Conservation (phyloP, 768 basidiomycete genomes). For the Mycena rebaudengoi region DNA sequence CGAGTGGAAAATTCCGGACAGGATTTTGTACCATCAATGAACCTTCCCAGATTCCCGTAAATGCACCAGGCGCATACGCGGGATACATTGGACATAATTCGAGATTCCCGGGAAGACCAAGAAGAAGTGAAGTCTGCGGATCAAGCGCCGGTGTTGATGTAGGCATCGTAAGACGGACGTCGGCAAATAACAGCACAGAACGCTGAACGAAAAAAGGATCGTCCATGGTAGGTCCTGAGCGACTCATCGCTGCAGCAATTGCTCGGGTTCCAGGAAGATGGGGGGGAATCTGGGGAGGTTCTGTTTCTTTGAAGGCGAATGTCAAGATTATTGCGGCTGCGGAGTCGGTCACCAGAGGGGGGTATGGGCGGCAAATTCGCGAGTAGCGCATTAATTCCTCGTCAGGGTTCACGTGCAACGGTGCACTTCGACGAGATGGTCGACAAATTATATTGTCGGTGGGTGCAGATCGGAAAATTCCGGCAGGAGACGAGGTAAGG, state of each 20-base stretch:
- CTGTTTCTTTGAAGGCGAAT: conserved; percentile 60
- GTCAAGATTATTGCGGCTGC: conserved; percentile 62
- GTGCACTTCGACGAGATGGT: conserved; percentile 25
- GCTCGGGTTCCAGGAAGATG: conserved; percentile 61
- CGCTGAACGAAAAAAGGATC: conserved; percentile 55
- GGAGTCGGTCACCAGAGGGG: conserved; percentile 40
- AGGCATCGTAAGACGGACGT: conserved; percentile 33
- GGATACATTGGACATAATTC: conserved; percentile 26
- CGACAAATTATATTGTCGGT: background rate
- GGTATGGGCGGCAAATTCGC: conserved; percentile 5
- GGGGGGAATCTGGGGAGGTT: conserved; percentile 51
- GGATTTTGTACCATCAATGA: conserved; percentile 57
- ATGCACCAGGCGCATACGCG: conserved; percentile 48
- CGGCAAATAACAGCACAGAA: conserved; percentile 57
- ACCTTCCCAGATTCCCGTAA: conserved; percentile 71
- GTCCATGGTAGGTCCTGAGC: conserved; percentile 61
- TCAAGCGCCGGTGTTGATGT: background rate
- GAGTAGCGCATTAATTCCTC: conserved; percentile 8
- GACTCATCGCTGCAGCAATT: conserved; percentile 52
- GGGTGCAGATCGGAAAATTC: conserved; percentile 15
- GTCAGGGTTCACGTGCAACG: conserved; percentile 14
- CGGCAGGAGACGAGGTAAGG: conserved; percentile 31
- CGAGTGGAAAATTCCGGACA: conserved; percentile 9
- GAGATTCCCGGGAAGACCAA: conserved; percentile 14
- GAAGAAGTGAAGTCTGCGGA: conserved; percentile 16